Evolutionary conservation across 2,329 filamentous ascomycete species (phyloP).

Genomic region (Thyridium curvatum): DNA sequence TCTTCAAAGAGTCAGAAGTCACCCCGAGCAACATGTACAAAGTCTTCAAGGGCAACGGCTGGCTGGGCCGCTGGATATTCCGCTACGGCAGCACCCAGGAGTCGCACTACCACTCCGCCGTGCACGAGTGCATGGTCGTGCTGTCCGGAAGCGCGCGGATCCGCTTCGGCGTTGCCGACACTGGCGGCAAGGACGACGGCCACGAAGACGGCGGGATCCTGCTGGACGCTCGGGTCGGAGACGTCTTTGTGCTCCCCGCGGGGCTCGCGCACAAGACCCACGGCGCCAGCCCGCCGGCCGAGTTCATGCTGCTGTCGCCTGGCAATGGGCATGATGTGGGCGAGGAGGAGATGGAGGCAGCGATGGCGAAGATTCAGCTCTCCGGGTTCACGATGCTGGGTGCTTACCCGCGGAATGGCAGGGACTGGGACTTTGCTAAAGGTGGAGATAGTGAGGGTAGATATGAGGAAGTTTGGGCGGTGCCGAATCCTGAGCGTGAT

Average conservation of each 20-base stretch:
- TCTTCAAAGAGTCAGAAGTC: conserved; percentile 12
- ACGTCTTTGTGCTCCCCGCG: conserved; percentile 53
- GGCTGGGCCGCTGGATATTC: conserved; percentile 50
- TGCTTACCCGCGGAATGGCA: conserved; percentile 40
- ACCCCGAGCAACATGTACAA: conserved; percentile 20
- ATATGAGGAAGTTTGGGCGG: conserved; percentile 36
- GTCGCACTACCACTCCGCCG: conserved; percentile 50
- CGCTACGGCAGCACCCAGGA: conserved; percentile 47
- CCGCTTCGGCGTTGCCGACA: conserved; percentile 48
- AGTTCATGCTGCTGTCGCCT: conserved; percentile 35
- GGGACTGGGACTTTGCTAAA: conserved; percentile 42
- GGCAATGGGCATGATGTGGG: conserved; percentile 29
- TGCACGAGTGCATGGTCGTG: conserved; percentile 52
- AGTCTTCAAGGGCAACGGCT: conserved; percentile 40
- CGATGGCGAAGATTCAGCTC: conserved; percentile 26
- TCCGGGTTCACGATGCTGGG: conserved; percentile 51
- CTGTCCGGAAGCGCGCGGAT: conserved; percentile 43
- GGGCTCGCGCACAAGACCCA: conserved; percentile 48
- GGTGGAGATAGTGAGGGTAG: conserved; percentile 31
- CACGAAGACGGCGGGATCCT: conserved; percentile 42
- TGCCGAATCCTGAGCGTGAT: conserved; percentile 37
- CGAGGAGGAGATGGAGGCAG: conserved; percentile 21
- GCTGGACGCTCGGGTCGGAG: conserved; percentile 40
- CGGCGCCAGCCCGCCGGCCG: conserved; percentile 25
- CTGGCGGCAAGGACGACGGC: conserved; percentile 19